A percentile compares a stretch with the other conserved stretches of the same genome.
Conservation (phyloP, 305 asterid species). For the Plantago lanceolata region DNA sequence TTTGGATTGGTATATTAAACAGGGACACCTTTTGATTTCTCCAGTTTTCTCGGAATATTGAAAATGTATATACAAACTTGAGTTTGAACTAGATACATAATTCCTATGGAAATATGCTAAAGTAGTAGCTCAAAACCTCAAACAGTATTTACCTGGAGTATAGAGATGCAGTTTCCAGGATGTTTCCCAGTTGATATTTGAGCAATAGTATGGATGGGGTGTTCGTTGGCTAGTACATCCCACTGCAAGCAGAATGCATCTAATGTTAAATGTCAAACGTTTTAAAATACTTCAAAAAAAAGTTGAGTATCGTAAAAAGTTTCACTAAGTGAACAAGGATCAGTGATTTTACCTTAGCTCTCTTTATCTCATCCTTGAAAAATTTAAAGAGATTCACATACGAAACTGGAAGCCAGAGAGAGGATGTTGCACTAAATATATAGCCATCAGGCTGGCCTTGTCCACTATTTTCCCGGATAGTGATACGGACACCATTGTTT, state of each 20-base stretch:
- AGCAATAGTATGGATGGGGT: constrained; percentile 36
- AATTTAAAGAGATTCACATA: constrained; percentile 42
- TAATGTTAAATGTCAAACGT: neutral
- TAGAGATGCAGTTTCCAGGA: constrained; percentile 46
- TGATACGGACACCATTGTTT: constrained; percentile 44
- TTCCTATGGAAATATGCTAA: neutral
- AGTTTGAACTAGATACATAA: neutral
- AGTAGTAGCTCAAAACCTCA: neutral
- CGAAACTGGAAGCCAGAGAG: constrained; percentile 56
- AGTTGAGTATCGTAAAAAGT: neutral
- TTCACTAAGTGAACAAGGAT: neutral
- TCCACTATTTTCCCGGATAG: constrained; percentile 33
- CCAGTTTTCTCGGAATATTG: neutral
- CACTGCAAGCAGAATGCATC: constrained; percentile 42
- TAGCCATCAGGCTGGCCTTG: constrained; percentile 39
- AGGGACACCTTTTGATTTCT: neutral
- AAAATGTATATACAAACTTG: neutral
- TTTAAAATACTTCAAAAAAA: constrained; percentile 2
- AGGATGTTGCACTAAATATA: constrained; percentile 48
- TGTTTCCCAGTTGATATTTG: constrained; percentile 45
- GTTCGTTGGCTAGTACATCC: constrained; percentile 50
- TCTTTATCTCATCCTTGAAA: constrained; percentile 47
- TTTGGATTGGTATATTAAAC: too few species aligned
- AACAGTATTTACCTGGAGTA: constrained; percentile 49
- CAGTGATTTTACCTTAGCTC: constrained; percentile 40